Conservation (phyloP, 2,329 filamentous ascomycete genomes). For the Claviceps sp. region DNA sequence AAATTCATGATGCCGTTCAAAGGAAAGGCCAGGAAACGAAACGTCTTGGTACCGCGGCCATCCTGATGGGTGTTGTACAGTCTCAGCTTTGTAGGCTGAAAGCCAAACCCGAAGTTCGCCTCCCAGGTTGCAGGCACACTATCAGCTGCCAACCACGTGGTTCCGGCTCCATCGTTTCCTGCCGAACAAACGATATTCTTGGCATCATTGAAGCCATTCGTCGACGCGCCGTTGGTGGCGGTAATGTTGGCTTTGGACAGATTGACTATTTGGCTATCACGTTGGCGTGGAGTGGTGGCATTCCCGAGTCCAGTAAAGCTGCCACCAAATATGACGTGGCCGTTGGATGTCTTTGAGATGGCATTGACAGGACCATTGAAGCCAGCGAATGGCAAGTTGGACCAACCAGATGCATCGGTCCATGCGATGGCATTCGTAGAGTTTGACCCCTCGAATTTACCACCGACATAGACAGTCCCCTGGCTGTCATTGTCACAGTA, state of each 20-base stretch:
- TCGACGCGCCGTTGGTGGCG: constrained; percentile 47
- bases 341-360: constrained; percentile 66
- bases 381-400: constrained; percentile 75
- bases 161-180: constrained; percentile 53
- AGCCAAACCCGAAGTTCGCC: constrained; percentile 70
- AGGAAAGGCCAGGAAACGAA: constrained; percentile 73
- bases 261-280: constrained; percentile 71
- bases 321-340: constrained; percentile 85
- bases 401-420: constrained; percentile 55
- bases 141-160: constrained; percentile 67
- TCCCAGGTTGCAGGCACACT: constrained; percentile 68
- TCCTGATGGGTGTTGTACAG: constrained; percentile 78
- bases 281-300: constrained; percentile 50
- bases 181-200: constrained; percentile 67
- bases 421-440: constrained; percentile 86
- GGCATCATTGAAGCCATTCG: constrained; percentile 58
- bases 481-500: constrained; percentile 64
- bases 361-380: constrained; percentile 88
- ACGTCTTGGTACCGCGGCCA: constrained; percentile 77
- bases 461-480: constrained; percentile 80
- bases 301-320: constrained; percentile 83
- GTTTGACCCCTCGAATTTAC: constrained; percentile 65
- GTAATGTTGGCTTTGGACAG: constrained; percentile 65
- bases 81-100: constrained; percentile 74
- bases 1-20: constrained; percentile 92